Evolutionary conservation across 164 flowering plant species (phyloP), one percentile per base, ranked within the genome.

Genomic region (Chloranthus sessilifolius): DNA sequence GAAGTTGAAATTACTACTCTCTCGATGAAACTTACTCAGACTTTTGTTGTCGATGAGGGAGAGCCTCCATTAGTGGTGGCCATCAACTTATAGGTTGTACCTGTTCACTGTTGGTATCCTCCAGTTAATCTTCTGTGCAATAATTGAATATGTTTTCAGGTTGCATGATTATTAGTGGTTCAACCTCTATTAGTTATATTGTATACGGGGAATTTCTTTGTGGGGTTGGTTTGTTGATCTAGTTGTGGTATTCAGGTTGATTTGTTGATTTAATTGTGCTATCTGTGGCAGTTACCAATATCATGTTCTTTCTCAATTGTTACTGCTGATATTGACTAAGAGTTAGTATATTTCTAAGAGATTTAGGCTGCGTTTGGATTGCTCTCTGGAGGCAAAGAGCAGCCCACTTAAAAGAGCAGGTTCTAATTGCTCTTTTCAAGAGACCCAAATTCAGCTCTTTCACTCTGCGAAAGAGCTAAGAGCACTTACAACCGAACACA

Each of bases 31-130:
- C 46, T 71, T 37, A 19, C 60, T 5, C 78, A 85, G 73, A 77
- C 77, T 4, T 81, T 91, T 64, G 73, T 74, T 11, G 88, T 91
- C 21, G 91, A 88, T 49, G 73, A 67, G 47, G 95, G 81, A 15
- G 78, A 73, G 21, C 67, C 71, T 4, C 84, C 90, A 2, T 37
- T 81, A 43, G 77, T 59, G 7, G 56, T 90, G 25, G 38, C 74
- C 50, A 70, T 90, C 15, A 73, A 70, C 60, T n/a, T 90, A 25
- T 82, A 70, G 21, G 10, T 10, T 30, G 10, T 5, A 10, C 34
- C 5, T 5, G 7, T 10, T 5, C 7, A 5, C 34, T 10, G 5
- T 30, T 30, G 10, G 5, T 5, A 30, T 30, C 7, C 7, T 30
- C 10, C 34, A 5, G 5, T 5, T 30, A 10, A 30, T 5, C 34